Base-by-base conservation (phyloP, 2,329 filamentous ascomycete genomes). In the Stachybotrys elegans region DNA sequence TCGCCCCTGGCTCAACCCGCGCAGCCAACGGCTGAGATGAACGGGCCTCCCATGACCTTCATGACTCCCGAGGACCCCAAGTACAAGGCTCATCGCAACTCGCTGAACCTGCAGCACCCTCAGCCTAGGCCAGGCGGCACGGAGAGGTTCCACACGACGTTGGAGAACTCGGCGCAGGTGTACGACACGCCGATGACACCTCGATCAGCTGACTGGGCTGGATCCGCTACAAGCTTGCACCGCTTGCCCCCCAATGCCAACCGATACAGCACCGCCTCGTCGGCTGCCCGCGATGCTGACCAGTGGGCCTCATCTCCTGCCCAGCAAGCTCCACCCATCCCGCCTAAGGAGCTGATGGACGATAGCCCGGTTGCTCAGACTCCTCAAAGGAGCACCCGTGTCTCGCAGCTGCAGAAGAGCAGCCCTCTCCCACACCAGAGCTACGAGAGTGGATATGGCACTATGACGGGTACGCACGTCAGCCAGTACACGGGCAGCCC, bases 61-160 rank as follows among this genome's bases (percentile, higher is more conserved):
- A 73, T 77, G 56, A 75, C 74, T 5, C 59, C 64, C 0, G 83
- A 79, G 56, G 84, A 90, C 53, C 85, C 86, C 38, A 91, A 91
- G 63, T 91, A 91, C 63, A 84, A 86, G 62, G 86, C 85, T 44
- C 85, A 91, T 61, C 83, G 87, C 53, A 88, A 91, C 66, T 90
- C 86, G 21, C 63, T 91, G 44, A 88, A 89, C 56, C 69, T 92
- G 31, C 81, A 89, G 58, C 87, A 92, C 62, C 87, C 87, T 6
- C 86, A 91, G 60, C 87, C 87, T 8, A 74, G 85, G 22, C 81
- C 79, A 16, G 86, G 86, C 1, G 82, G 86, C 44, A 88, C 83
- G 1, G 80, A 85, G 59, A 81, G 83, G 21, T 88, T 88, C 63
- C 82, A 86, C 54, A 85, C 79, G 21, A 79, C 84, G 2, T 72